A percentile compares a stretch with the other conserved stretches of the same genome.
phyloP scores from a whole-genome alignment of 176 grass and related monocot species.

The Rhipidocladum racemiflorum region DNA sequence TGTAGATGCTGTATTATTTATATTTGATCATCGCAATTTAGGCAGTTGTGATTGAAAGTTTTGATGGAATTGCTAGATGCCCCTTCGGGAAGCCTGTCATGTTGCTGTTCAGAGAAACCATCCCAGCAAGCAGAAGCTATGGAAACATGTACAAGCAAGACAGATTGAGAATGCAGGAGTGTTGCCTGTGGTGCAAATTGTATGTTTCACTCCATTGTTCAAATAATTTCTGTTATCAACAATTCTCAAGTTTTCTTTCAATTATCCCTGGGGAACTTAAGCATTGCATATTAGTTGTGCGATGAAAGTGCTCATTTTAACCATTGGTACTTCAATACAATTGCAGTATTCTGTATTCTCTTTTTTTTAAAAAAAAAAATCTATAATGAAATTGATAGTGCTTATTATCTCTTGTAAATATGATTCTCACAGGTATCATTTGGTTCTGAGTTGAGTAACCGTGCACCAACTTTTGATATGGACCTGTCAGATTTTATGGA shows the following conservation, averaged over 20 bases:
- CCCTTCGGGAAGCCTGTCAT: conserved; percentile 80
- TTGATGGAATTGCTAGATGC: conserved; percentile 55
- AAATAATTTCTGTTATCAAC: conserved; percentile 4
- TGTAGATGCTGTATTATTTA: conserved; percentile 3
- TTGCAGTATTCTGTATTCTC: not conserved
- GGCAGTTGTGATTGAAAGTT: conserved; percentile 10
- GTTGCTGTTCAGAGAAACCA: conserved; percentile 74
- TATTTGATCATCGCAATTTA: not conserved
- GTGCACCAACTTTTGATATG: conserved; percentile 81
- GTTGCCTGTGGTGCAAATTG: conserved; percentile 75
- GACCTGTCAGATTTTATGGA: conserved; percentile 65
- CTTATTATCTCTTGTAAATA: too few species aligned
- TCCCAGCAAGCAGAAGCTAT: conserved; percentile 63
- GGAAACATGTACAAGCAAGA: conserved; percentile 65
- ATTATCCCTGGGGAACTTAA: not conserved
- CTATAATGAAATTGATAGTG: too few species aligned
- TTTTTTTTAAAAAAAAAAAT: too few species aligned
- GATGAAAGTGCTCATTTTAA: not conserved
- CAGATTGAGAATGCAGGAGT: conserved; percentile 42
- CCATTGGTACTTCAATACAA: not conserved
- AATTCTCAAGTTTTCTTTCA: not conserved
- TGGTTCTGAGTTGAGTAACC: conserved; percentile 76
- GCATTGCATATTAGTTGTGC: conserved; percentile 6
- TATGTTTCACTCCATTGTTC: conserved; percentile 38
- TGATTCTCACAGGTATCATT: conserved; percentile 1